phyloP scores from a whole-genome alignment of 2,329 filamentous ascomycete species.

The Colletotrichum tabaci region DNA sequence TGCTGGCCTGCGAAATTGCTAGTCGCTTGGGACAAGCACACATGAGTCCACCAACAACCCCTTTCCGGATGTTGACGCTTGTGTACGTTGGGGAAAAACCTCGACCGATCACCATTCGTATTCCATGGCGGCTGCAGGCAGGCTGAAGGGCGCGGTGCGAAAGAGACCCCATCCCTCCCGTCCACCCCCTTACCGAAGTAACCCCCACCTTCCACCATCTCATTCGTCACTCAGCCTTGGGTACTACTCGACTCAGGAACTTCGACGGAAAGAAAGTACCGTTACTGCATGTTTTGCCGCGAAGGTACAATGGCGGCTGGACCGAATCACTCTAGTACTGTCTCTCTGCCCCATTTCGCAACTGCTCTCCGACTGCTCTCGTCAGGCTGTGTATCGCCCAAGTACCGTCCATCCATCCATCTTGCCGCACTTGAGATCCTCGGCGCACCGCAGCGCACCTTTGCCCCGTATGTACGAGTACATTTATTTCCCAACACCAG shows the following conservation, averaged over 20 bases:
- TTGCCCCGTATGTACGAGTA: slow-evolving; percentile 13
- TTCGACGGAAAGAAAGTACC: slow-evolving; percentile 22
- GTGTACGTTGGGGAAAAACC: slow-evolving; percentile 37
- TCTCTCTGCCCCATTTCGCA: background rate
- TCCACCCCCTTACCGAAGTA: slow-evolving; percentile 9
- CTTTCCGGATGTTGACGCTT: slow-evolving; percentile 38
- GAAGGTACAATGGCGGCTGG: slow-evolving; percentile 30
- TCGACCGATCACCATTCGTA: slow-evolving; percentile 42
- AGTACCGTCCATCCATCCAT: slow-evolving; percentile 1
- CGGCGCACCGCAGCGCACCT: slow-evolving; percentile 1
- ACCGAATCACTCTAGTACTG: slow-evolving; percentile 26
- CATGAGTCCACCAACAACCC: slow-evolving; percentile 25
- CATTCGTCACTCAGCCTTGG: slow-evolving; percentile 20
- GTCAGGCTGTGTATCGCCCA: background rate
- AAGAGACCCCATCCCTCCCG: slow-evolving; percentile 17
- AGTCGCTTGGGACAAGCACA: slow-evolving; percentile 20
- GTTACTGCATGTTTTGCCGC: background rate
- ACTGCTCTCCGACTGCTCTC: background rate
- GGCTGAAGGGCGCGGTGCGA: slow-evolving; percentile 21
- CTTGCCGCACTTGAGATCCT: background rate
- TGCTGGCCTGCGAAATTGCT: background rate
- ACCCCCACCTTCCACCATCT: background rate
- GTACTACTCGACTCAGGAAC: slow-evolving; percentile 11
- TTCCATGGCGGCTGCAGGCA: slow-evolving; percentile 24
- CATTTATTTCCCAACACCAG: background rate